Percentiles rank a stretch among this genome's conserved stretches.
Evolutionary conservation across 257 asterid species (phyloP).

Genomic region (Coffea canephora): DNA sequence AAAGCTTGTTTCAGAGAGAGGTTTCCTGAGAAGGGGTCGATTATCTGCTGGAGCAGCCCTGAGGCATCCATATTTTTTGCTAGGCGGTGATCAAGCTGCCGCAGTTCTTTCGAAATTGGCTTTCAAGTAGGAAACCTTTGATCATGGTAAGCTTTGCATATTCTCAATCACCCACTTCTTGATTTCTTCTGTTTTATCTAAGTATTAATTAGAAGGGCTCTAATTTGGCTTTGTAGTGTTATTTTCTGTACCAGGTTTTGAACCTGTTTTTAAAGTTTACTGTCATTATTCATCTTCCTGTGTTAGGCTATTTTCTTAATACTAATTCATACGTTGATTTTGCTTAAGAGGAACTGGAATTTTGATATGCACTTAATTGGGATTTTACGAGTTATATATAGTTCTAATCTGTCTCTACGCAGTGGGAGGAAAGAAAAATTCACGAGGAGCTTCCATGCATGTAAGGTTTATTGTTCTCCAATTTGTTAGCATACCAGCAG

Average conservation of each 20-base stretch:
- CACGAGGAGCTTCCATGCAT: not conserved
- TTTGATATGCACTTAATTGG: not conserved
- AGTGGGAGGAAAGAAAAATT: not conserved
- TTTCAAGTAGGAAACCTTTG: constrained; percentile 35
- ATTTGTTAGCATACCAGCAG: not conserved
- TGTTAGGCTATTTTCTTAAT: not conserved
- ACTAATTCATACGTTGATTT: not conserved
- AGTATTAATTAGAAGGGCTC: not conserved
- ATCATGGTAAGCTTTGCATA: constrained; percentile 22
- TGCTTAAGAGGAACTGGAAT: not conserved
- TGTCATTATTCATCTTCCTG: not conserved
- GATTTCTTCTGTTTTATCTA: not conserved
- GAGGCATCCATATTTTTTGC: constrained; percentile 90
- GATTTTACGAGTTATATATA: too few relatives aligned
- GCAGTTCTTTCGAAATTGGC: constrained; percentile 79
- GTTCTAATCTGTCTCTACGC: not conserved
- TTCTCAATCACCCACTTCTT: not conserved
- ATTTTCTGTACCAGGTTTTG: not conserved
- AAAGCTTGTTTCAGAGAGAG: constrained; percentile 75
- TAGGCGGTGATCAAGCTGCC: constrained; percentile 92
- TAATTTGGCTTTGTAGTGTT: not conserved
- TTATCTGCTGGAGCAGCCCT: constrained; percentile 88
- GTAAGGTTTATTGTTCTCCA: not conserved
- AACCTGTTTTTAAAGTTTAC: not conserved
- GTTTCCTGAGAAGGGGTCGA: constrained; percentile 52